Base-by-base conservation (phyloP, 139 green algal species). In the Coelastrella sp. region DNA sequence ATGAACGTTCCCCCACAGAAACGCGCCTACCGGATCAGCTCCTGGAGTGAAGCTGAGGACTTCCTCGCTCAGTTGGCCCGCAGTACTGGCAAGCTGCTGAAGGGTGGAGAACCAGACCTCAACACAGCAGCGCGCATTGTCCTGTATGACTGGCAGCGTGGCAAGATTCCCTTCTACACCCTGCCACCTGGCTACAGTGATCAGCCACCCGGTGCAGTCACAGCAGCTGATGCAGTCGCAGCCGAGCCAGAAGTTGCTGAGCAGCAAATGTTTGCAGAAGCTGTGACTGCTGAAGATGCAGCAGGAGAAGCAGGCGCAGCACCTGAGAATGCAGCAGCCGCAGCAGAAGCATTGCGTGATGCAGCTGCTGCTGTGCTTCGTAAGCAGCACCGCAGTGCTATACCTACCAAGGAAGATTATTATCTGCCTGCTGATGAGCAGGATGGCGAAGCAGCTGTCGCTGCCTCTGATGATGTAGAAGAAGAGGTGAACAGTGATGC, bases 91-190 rank as follows among this genome's bases (percentile, higher is more conserved):
- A 95, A 95, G 85, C 90, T 95, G 66, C 81, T 95, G 8, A 91
- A 91, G 77, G 91, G 96, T 17, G 97, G 97, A 7, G 97, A 99
- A 67, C 90, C 97, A 6, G 97, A 99, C 90, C 87, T 98, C 43
- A 97, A 98, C 84, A 99, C 96, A 21, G 96, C 94, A 2, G 96
- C 96, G 2, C 95, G 96, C 72, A 98, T 98, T 94, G 92, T 99
- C 79, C 93, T 99, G 34, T 92, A 96, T 72, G 97, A 99, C 91
- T 99, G 97, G 96, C 97, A 99, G 91, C 92, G 97, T 21, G 97
- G 97, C 72, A 97, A 97, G 88, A 95, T 99, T 48, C 97, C 97
- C 43, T 99, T 96, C 92, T 99, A 98, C 89, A 94, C 89, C 5
- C 91, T 97, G 41, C 97, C 97, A 4, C 94, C 94, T 0, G 93